Percentiles rank a stretch among this genome's conserved stretches.
These are phyloP conservation scores for Leishmania braziliensis DNA, from an alignment of 208 protist genomes.

Conservation along the genomic window DNA sequence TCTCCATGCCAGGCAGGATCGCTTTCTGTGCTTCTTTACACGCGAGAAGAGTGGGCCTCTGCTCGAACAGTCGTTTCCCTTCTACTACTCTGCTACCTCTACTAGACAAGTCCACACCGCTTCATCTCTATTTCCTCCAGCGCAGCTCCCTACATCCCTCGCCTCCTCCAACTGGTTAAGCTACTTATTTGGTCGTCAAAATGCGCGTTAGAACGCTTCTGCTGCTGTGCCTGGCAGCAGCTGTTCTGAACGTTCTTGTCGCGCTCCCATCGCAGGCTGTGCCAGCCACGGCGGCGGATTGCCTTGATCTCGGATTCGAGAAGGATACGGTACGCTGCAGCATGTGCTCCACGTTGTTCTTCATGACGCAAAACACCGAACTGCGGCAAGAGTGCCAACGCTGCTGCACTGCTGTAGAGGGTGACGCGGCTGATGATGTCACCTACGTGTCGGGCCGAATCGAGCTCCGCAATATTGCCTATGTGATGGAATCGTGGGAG, in stretches of 20 bases:
- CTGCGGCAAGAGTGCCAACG: constrained; percentile 53
- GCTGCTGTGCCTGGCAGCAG: background rate
- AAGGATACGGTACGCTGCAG: constrained; percentile 34
- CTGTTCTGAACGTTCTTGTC: background rate
- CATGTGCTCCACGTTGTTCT: constrained; percentile 41
- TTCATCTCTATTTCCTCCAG: background rate
- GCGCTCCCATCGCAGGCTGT: background rate
- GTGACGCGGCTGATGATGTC: background rate
- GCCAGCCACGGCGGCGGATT: constrained; percentile 30
- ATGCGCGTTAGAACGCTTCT: background rate
- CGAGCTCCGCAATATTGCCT: constrained; percentile 7
- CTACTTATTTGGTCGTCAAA: no score
- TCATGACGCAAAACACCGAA: constrained; percentile 37
- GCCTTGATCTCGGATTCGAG: constrained; percentile 44
- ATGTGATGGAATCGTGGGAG: background rate
- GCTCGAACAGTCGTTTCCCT: background rate
- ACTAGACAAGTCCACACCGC: background rate
- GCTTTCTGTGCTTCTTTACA: background rate
- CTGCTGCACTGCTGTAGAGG: constrained; percentile 39
- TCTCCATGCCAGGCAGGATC: background rate
- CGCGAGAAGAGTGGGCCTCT: background rate
- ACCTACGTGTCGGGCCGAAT: constrained; percentile 18
- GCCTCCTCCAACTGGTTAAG: background rate
- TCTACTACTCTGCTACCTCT: background rate
- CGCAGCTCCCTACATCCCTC: background rate